Conservation (phyloP, 2,329 filamentous ascomycete genomes). For the Coniella vitis region DNA sequence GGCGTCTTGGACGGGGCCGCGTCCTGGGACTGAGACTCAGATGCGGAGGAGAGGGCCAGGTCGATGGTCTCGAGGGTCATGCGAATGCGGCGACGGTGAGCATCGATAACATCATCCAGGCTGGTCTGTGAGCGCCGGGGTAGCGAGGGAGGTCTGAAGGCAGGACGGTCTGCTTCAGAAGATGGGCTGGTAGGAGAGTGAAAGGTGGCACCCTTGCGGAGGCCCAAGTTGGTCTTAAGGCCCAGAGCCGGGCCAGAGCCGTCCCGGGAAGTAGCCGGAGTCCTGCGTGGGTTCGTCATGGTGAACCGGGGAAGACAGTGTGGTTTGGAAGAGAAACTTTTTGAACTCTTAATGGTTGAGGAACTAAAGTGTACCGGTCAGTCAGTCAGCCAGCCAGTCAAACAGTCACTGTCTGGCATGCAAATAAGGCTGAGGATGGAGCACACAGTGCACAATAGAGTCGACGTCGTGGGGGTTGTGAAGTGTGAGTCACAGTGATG, state of each 20-base stretch:
- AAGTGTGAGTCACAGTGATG: slow-evolving; percentile 2
- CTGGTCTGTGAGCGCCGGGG: slow-evolving; percentile 63
- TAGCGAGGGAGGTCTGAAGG: slow-evolving; percentile 44
- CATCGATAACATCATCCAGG: slow-evolving; percentile 65
- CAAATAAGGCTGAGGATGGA: slow-evolving; percentile 12
- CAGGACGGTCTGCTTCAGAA: slow-evolving; percentile 21
- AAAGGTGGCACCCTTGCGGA: slow-evolving; percentile 67
- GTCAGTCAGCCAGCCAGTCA: slow-evolving; percentile 8
- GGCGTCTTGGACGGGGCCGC: slow-evolving; percentile 27
- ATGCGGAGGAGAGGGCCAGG: slow-evolving; percentile 44
- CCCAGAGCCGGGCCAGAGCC: slow-evolving; percentile 35
- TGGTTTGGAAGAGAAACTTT: slow-evolving; percentile 15
- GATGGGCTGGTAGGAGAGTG: slow-evolving; percentile 43
- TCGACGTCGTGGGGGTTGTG: background rate
- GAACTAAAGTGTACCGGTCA: slow-evolving; percentile 10
- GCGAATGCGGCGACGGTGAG: slow-evolving; percentile 61
- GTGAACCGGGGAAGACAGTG: slow-evolving; percentile 21
- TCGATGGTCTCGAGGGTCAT: slow-evolving; percentile 61
- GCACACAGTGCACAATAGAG: background rate
- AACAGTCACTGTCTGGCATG: slow-evolving; percentile 16
- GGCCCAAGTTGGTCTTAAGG: slow-evolving; percentile 49
- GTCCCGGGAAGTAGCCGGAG: slow-evolving; percentile 37
- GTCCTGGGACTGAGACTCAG: slow-evolving; percentile 27
- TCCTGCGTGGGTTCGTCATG: slow-evolving; percentile 33
- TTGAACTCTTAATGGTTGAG: slow-evolving; percentile 9